Conservation (phyloP, 192 early-diverging fungal genomes). For the Thoreauomyces humboldtii region DNA sequence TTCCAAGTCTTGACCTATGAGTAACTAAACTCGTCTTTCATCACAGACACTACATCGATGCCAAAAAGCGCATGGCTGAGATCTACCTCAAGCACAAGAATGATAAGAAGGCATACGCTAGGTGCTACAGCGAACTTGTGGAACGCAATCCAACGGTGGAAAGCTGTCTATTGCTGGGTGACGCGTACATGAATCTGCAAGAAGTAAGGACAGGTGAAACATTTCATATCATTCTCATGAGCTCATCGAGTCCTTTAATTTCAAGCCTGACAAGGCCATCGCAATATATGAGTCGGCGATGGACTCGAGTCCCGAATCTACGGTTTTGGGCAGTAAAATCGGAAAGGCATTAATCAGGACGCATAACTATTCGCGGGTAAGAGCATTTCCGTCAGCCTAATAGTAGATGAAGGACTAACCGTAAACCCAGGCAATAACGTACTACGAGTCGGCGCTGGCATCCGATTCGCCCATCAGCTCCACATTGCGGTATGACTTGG, state of each 20-base stretch:
- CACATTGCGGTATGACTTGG: conserved; percentile 40
- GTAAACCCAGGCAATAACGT: conserved; percentile 47
- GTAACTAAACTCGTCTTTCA: neutral
- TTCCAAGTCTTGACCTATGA: conserved; percentile 2
- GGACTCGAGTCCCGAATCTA: conserved; percentile 37
- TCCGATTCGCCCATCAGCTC: conserved; percentile 22
- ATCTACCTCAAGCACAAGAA: conserved; percentile 54
- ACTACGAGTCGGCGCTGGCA: conserved; percentile 45
- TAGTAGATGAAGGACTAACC: neutral
- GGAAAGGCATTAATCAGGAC: conserved; percentile 48
- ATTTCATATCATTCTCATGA: neutral
- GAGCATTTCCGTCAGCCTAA: neutral
- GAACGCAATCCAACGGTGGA: conserved; percentile 46
- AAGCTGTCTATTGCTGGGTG: conserved; percentile 49
- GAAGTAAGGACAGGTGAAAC: too few species aligned
- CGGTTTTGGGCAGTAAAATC: conserved; percentile 42
- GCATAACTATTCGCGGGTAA: conserved; percentile 47
- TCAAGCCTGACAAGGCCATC: conserved; percentile 54
- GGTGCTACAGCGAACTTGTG: conserved; percentile 49
- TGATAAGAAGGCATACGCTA: conserved; percentile 49
- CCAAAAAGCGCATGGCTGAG: conserved; percentile 41
- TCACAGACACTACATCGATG: conserved; percentile 46
- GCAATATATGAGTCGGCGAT: conserved; percentile 51
- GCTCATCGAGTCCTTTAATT: neutral
- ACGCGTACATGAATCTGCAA: conserved; percentile 56